Percentiles rank a stretch among this genome's conserved stretches.
Conservation (phyloP, 1,284 basidiomycete species). For the Sanghuangporus sanghuang region DNA sequence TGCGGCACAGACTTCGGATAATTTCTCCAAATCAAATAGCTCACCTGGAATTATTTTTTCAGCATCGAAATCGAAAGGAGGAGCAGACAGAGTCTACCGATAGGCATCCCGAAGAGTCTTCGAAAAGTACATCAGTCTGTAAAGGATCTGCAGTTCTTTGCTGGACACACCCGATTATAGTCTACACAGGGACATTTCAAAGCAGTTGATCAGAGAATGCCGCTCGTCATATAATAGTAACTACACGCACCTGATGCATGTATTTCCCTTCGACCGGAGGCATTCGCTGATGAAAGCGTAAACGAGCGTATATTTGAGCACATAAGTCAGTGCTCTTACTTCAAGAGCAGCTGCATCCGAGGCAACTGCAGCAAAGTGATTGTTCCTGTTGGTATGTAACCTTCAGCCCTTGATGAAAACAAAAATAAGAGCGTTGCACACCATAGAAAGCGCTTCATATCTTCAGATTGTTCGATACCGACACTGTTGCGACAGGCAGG, state of each 20-base stretch:
- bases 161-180: constrained; percentile 47
- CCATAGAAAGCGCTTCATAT: constrained; percentile 70
- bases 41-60: constrained; percentile 39
- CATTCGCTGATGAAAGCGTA: constrained; percentile 40
- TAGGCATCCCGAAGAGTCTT: constrained; percentile 66
- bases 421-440: constrained; percentile 26
- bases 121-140: constrained; percentile 21
- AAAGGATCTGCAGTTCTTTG: neutral
- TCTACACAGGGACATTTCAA: constrained; percentile 32
- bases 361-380: constrained; percentile 71
- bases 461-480: constrained; percentile 63
- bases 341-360: constrained; percentile 70
- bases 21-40: constrained; percentile 62
- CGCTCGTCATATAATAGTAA: neutral
- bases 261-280: constrained; percentile 43
- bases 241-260: constrained; percentile 50
- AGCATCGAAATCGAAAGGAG: neutral
- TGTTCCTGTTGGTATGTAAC: constrained; percentile 46
- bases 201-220: neutral
- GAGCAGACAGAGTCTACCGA: constrained; percentile 35
- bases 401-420: neutral
- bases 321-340: constrained; percentile 30
- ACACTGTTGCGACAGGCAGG: constrained; percentile 34
- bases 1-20: constrained; percentile 51
- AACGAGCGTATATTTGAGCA: neutral